Percentiles rank a stretch among this genome's conserved stretches.
phyloP scores from a whole-genome alignment of 1,139 yeast species.

The Diutina rugosa region DNA sequence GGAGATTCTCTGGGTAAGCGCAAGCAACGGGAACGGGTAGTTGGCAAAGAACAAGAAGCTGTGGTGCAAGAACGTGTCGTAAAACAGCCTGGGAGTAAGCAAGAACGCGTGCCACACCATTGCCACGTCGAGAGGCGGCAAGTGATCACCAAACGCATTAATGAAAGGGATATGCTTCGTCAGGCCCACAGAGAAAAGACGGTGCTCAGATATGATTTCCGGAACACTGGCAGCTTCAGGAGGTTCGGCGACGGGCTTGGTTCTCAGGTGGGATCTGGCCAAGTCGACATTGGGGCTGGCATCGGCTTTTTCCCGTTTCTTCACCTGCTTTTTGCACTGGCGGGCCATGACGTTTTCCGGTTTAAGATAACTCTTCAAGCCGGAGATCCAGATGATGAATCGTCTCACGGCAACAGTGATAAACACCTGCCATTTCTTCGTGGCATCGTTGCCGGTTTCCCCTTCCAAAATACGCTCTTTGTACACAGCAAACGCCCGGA shows the following conservation, averaged over 20 bases:
- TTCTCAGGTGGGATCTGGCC: not conserved
- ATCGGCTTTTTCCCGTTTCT: not conserved
- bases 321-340: not conserved
- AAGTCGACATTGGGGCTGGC: not conserved
- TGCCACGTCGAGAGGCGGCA: conserved; percentile 24
- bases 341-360: conserved; percentile 1
- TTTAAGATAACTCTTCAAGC: conserved; percentile 5
- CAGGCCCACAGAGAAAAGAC: not conserved
- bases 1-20: conserved; percentile 11
- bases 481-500: not conserved
- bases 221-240: not conserved
- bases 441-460: not conserved
- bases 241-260: not conserved
- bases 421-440: conserved; percentile 18
- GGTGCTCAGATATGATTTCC: not conserved
- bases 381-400: conserved; percentile 16
- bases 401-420: conserved; percentile 17
- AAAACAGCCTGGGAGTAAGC: conserved; percentile 15
- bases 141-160: conserved; percentile 3
- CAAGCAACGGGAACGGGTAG: conserved; percentile 16
- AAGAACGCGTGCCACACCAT: conserved; percentile 28
- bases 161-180: not conserved
- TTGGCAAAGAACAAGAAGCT: conserved; percentile 11
- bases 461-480: not conserved
- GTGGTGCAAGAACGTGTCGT: conserved; percentile 16